Percentiles rank a stretch among this genome's conserved stretches.
phyloP scores from a whole-genome alignment of 345 rosid species.

The Camelina laxa region DNA sequence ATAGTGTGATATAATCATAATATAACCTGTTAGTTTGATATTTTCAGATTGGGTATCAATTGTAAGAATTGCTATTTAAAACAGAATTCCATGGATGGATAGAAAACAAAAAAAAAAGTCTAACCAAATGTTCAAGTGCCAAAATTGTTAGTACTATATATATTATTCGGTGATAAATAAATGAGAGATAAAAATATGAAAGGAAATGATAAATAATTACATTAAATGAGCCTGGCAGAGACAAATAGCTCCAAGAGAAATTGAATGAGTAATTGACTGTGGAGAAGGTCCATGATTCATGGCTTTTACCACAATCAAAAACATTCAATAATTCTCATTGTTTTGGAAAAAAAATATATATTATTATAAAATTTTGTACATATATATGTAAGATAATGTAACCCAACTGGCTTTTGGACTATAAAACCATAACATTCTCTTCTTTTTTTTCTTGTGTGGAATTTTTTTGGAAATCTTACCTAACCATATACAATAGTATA shows the following conservation, averaged over 20 bases:
- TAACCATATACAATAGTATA: not conserved
- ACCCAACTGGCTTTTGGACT: constrained; percentile 37
- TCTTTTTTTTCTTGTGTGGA: not conserved
- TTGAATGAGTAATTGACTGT: constrained; percentile 33
- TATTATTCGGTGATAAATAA: constrained; percentile 1
- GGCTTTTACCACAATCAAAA: constrained; percentile 41
- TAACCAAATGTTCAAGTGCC: not conserved
- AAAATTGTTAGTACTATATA: not conserved
- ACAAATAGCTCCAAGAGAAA: constrained; percentile 43
- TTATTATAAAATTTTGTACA: constrained; percentile 9
- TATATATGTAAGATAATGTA: constrained; percentile 21
- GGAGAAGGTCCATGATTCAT: constrained; percentile 42
- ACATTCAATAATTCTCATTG: constrained; percentile 35
- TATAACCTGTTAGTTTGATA: not conserved
- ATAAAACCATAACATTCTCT: not conserved
- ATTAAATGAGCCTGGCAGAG: constrained; percentile 33
- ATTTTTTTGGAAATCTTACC: constrained; percentile 28
- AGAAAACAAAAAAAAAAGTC: not conserved
- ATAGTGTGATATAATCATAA: too few species aligned
- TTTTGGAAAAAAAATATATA: not conserved
- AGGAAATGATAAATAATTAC: constrained; percentile 7
- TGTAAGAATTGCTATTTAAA: not conserved
- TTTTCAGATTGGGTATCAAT: not conserved
- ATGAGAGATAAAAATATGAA: not conserved
- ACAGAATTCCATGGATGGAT: not conserved